These are phyloP conservation scores for Hypoxylon sp. DNA, from an alignment of 2,329 filamentous ascomycete species.

Conservation along the genomic window DNA sequence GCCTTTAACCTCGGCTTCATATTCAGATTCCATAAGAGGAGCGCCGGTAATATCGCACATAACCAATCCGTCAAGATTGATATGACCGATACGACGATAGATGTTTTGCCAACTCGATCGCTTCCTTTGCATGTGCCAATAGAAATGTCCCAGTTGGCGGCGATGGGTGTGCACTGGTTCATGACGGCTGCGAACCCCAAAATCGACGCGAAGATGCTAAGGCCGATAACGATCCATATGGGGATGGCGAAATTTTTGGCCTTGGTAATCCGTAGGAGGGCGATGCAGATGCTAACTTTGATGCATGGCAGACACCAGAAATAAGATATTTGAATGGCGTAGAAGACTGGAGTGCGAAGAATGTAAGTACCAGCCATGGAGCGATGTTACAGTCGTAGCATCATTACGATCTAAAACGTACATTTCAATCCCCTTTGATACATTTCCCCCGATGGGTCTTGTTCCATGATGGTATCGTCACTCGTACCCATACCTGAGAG, in stretches of 20 bases:
- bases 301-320: slow-evolving; percentile 36
- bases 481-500: slow-evolving; percentile 34
- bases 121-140: slow-evolving; percentile 13
- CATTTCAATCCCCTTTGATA: slow-evolving; percentile 24
- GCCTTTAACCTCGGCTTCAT: slow-evolving; percentile 37
- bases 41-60: slow-evolving; percentile 30
- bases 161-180: slow-evolving; percentile 36
- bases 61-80: slow-evolving; percentile 42
- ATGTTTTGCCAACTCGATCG: not conserved
- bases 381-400: not conserved
- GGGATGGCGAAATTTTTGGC: slow-evolving; percentile 39
- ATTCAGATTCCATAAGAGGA: slow-evolving; percentile 42
- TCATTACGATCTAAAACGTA: slow-evolving; percentile 2
- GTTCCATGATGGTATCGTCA: slow-evolving; percentile 9
- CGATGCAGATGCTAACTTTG: slow-evolving; percentile 43
- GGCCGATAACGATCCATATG: slow-evolving; percentile 39
- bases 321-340: slow-evolving; percentile 34
- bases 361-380: not conserved
- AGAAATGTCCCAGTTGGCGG: slow-evolving; percentile 33
- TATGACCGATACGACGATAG: slow-evolving; percentile 27
- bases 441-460: slow-evolving; percentile 20
- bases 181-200: slow-evolving; percentile 30
- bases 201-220: slow-evolving; percentile 27
- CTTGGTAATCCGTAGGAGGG: slow-evolving; percentile 42
- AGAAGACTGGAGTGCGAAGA: slow-evolving; percentile 30